Conservation (phyloP, 2,329 filamentous ascomycete genomes). For the Penicillium sp. region DNA sequence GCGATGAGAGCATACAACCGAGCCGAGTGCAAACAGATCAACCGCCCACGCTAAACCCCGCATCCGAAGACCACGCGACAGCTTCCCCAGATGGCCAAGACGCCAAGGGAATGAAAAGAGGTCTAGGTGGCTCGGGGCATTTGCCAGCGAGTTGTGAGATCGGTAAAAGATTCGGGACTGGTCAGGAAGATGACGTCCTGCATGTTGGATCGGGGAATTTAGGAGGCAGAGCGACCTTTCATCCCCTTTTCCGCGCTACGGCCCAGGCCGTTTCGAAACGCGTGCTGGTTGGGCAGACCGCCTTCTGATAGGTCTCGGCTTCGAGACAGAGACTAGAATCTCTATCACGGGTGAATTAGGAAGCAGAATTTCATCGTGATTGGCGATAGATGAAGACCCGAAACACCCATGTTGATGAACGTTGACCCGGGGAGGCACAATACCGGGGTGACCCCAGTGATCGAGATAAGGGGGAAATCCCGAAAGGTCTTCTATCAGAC, state of each 20-base stretch:
- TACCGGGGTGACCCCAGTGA: background rate
- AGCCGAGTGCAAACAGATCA: background rate
- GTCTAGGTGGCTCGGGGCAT: conserved; percentile 6
- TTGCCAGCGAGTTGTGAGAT: background rate
- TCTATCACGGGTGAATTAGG: conserved; percentile 25
- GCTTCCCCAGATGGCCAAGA: conserved; percentile 26
- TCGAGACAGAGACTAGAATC: conserved; percentile 4
- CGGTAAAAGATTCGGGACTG: background rate
- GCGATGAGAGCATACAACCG: background rate
- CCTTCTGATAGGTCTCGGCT: conserved; percentile 14
- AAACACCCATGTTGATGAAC: conserved; percentile 15
- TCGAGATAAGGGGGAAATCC: conserved; percentile 8
- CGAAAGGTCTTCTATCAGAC: background rate
- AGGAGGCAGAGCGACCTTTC: conserved; percentile 15
- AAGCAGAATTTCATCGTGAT: conserved; percentile 16
- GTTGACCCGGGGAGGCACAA: conserved; percentile 14
- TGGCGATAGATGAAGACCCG: conserved; percentile 8
- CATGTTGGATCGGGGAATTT: conserved; percentile 18
- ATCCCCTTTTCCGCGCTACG: conserved; percentile 10
- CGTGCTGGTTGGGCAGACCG: conserved; percentile 12
- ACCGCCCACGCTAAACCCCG: conserved; percentile 18
- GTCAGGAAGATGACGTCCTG: conserved; percentile 14
- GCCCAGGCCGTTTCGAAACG: conserved; percentile 18
- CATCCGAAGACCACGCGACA: conserved; percentile 24
- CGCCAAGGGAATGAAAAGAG: conserved; percentile 10